Conservation (phyloP, 2,329 filamentous ascomycete species). For the Endothia cerciana region DNA sequence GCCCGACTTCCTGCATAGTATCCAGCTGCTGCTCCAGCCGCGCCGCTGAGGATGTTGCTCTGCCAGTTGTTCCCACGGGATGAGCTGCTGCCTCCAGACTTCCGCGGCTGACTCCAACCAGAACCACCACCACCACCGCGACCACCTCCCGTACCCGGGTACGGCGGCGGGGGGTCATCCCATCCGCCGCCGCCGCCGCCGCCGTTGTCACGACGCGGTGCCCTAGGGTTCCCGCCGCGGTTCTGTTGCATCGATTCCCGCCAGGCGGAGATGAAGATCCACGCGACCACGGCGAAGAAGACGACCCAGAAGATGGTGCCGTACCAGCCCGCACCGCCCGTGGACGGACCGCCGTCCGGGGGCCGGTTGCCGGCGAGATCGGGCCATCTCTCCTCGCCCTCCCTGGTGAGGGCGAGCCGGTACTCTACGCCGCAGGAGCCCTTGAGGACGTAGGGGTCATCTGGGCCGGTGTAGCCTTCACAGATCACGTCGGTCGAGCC, state of each 20-base stretch:
- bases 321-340: constrained; percentile 37
- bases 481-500: constrained; percentile 57
- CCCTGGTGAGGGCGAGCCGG: constrained; percentile 74
- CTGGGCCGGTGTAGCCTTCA: constrained; percentile 77
- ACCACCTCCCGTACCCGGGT: constrained; percentile 46
- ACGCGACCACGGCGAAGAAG: constrained; percentile 62
- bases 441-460: constrained; percentile 86
- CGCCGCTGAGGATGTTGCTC: constrained; percentile 76
- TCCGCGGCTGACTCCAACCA: not conserved
- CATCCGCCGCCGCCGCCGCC: constrained; percentile 37
- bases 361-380: constrained; percentile 46
- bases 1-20: constrained; percentile 62
- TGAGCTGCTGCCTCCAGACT: constrained; percentile 3
- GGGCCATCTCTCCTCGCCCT: constrained; percentile 73
- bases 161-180: constrained; percentile 58
- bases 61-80: constrained; percentile 53
- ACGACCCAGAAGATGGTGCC: constrained; percentile 61
- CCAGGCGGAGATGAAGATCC: constrained; percentile 65
- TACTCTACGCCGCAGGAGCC: constrained; percentile 95
- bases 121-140: not conserved
- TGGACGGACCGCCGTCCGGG: constrained; percentile 31
- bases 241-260: constrained; percentile 35
- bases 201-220: constrained; percentile 45
- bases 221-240: constrained; percentile 47
- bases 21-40: constrained; percentile 68